These are phyloP conservation scores for Globisporangium yorkense DNA, from an alignment of 352 stramenopile genomes.

Conservation along the genomic window DNA sequence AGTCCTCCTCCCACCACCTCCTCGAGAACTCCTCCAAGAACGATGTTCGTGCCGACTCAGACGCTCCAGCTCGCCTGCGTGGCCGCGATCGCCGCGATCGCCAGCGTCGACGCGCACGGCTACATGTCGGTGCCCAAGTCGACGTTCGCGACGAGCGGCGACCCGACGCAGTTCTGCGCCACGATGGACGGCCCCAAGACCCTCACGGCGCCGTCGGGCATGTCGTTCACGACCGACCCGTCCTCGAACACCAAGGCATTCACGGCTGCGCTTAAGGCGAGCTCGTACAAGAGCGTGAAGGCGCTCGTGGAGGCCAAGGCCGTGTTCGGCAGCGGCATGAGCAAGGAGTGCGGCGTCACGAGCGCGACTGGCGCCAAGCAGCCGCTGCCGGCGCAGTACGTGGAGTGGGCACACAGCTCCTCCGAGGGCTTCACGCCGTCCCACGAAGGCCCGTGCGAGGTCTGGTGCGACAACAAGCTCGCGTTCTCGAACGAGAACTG, in stretches of 20 bases:
- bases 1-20: neutral
- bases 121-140: slow-evolving; percentile 9
- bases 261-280: slow-evolving; percentile 17
- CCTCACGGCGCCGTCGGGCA: slow-evolving; percentile 8
- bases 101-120: slow-evolving; percentile 31
- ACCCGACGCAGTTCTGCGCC: slow-evolving; percentile 10
- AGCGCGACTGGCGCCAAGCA: slow-evolving; percentile 25
- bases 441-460: slow-evolving; percentile 41
- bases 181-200: slow-evolving; percentile 8
- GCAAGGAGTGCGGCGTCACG: slow-evolving; percentile 25
- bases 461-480: slow-evolving; percentile 44
- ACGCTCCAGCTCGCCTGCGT: slow-evolving; percentile 15
- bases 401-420: slow-evolving; percentile 30
- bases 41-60: slow-evolving; percentile 20
- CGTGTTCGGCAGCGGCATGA: neutral
- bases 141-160: slow-evolving; percentile 7
- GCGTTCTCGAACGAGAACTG: slow-evolving; percentile 50
- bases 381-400: slow-evolving; percentile 22
- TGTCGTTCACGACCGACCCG: slow-evolving; percentile 11
- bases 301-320: slow-evolving; percentile 14
- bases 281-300: slow-evolving; percentile 16
- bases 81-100: slow-evolving; percentile 15
- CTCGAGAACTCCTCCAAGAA: neutral
- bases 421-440: slow-evolving; percentile 21
- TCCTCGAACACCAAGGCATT: slow-evolving; percentile 19